Conservation (phyloP, 495 filamentous ascomycete genomes). For the Hypoxylon lenormandii region DNA sequence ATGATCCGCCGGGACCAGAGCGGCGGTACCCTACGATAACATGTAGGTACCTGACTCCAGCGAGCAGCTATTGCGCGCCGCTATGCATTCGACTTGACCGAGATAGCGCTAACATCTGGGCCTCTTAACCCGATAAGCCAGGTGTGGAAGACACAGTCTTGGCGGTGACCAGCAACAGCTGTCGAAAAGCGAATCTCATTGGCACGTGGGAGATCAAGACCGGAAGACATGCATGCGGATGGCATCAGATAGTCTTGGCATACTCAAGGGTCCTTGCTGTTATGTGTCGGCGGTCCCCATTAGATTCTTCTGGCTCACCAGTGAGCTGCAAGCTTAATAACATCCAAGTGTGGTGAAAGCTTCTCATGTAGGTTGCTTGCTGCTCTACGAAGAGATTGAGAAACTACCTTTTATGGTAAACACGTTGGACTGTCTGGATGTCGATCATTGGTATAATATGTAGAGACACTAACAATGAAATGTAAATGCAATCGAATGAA, state of each 20-base stretch:
- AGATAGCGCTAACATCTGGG: constrained; percentile 17
- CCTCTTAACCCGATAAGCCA: constrained; percentile 31
- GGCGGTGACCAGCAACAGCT: constrained; percentile 7
- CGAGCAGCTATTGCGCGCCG: neutral
- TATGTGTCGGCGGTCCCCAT: constrained; percentile 11
- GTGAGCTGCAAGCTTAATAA: neutral
- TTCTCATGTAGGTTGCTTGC: constrained; percentile 9
- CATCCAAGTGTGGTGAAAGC: neutral
- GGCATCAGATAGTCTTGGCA: constrained; percentile 36
- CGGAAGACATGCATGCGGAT: constrained; percentile 24
- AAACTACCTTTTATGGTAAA: neutral
- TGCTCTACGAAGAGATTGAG: neutral
- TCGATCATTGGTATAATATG: too few relatives aligned
- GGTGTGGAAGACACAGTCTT: constrained; percentile 24
- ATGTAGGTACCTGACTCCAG: neutral
- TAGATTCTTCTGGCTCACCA: neutral
- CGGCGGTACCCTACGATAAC: constrained; percentile 5
- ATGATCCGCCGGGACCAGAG: constrained; percentile 4
- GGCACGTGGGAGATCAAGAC: constrained; percentile 35
- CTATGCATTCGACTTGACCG: constrained; percentile 3
- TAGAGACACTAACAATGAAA: too few relatives aligned
- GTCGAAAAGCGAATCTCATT: constrained; percentile 31
- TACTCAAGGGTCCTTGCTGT: constrained; percentile 2
- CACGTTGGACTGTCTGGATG: neutral
- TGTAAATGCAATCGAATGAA: too few relatives aligned